A percentile compares a stretch with the other conserved stretches of the same genome.
phyloP scores from a whole-genome alignment of 2,329 filamentous ascomycete genomes.

The Epichloe gansuensis region DNA sequence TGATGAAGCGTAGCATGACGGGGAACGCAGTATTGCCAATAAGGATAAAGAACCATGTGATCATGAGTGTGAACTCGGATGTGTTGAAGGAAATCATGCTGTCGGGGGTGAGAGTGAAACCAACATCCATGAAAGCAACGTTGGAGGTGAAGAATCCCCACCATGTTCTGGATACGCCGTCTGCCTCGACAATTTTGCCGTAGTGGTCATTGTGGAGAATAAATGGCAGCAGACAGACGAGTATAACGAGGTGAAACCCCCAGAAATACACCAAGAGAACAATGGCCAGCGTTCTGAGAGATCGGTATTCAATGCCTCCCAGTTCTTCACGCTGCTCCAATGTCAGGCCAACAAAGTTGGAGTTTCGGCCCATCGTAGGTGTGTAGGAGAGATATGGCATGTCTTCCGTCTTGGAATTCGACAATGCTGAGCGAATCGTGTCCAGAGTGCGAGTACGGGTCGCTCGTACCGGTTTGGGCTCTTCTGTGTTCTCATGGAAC shows the following conservation, averaged over 20 bases:
- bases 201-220: slow-evolving; percentile 54
- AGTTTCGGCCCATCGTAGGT: slow-evolving; percentile 85
- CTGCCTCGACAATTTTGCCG: slow-evolving; percentile 47
- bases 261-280: slow-evolving; percentile 72
- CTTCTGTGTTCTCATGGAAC: slow-evolving; percentile 24
- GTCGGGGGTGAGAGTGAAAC: slow-evolving; percentile 81
- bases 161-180: slow-evolving; percentile 59
- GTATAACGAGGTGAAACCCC: slow-evolving; percentile 65
- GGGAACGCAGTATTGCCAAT: slow-evolving; percentile 95
- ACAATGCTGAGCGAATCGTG: slow-evolving; percentile 43
- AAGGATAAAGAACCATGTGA: slow-evolving; percentile 77
- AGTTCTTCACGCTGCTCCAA: slow-evolving; percentile 90
- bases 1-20: slow-evolving; percentile 84
- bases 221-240: slow-evolving; percentile 67
- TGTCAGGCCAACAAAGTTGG: slow-evolving; percentile 75
- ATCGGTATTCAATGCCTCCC: slow-evolving; percentile 91
- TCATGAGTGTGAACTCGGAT: slow-evolving; percentile 60
- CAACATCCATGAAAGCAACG: slow-evolving; percentile 89
- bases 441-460: slow-evolving; percentile 38
- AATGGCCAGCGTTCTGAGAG: slow-evolving; percentile 70
- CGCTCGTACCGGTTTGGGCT: slow-evolving; percentile 12
- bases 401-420: slow-evolving; percentile 40
- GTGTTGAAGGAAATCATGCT: slow-evolving; percentile 84
- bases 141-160: slow-evolving; percentile 86
- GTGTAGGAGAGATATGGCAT: slow-evolving; percentile 92